These are phyloP conservation scores for Phytopythium montanum DNA, from an alignment of 352 stramenopile species.

Conservation along the genomic window DNA sequence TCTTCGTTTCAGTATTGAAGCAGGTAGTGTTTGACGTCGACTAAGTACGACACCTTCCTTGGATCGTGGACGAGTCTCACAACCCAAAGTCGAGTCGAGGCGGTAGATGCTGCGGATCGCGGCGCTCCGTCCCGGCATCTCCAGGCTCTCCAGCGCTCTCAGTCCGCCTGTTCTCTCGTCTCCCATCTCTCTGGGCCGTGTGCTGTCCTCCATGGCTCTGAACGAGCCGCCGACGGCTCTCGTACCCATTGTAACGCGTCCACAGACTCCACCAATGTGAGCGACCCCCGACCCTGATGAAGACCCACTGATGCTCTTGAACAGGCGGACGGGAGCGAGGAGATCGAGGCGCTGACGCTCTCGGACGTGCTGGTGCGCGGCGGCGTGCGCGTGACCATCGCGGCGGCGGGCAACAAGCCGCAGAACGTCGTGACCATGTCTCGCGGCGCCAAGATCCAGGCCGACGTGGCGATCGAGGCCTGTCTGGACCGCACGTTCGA, in stretches of 20 bases:
- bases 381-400: conserved; percentile 62
- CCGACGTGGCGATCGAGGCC: conserved; percentile 58
- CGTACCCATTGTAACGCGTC: conserved; percentile 29
- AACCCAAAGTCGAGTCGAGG: no score
- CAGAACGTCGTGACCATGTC: conserved; percentile 76
- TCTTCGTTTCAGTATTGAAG: background rate
- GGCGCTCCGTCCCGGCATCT: background rate
- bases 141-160: background rate
- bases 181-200: background rate
- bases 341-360: conserved; percentile 78
- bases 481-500: conserved; percentile 59
- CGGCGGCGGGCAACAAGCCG: conserved; percentile 48
- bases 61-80: background rate
- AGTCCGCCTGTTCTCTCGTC: conserved; percentile 6
- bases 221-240: conserved; percentile 16
- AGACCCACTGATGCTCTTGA: background rate
- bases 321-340: conserved; percentile 77
- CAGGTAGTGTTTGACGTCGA: background rate
- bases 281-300: background rate
- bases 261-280: no score
- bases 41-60: background rate
- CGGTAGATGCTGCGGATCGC: conserved; percentile 12
- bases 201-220: conserved; percentile 3
- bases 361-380: conserved; percentile 70
- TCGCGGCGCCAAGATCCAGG: conserved; percentile 64